Base-by-base conservation (phyloP, 495 filamentous ascomycete species). In the Neurospora sp. region DNA sequence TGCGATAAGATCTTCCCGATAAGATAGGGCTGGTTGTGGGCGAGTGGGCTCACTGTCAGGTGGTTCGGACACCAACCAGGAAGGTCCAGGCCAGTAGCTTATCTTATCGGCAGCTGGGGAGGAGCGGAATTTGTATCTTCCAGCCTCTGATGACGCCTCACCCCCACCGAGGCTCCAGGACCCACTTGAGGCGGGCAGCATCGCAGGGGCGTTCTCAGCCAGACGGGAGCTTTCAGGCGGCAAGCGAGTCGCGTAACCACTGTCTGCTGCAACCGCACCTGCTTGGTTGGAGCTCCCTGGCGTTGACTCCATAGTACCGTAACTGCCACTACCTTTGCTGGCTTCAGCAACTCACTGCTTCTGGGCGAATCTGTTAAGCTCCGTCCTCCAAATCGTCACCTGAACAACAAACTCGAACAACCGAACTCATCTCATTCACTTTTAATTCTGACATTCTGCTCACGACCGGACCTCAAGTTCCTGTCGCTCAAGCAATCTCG, bases 221-320 rank as follows among this genome's bases (percentile, higher is more conserved):
- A 66, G 54, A 66, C 54, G 54, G 54, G 54, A 66, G 73, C 73
- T 74, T 71, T 71, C 74, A 82, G 82, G 82, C 82, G 81, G 80
- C 81, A 80, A 81, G 74, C 78, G 78, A 76, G 80, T 84, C 82
- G 81, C 82, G 82, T 83, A 83, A 83, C 79, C 76, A 75, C 69
- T 74, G 75, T 49, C 72, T 78, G 76, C 74, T 78, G 73, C 76
- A 18, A 49, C 69, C 70, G 27, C 60, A 49, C 60, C 39, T 72
- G 49, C 49, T 62, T 62, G 49, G 49, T 31, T 35, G 54, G 54
- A 66, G 54, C 54, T 66, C 54, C 54, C 54, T 66, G 54, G 54
- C 14, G 27, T 66, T 18, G 23, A 62, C 49, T 62, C 49, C 49
- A 16, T 16, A 66, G 54, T 27, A 66, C 54, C 54, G 54, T 35